A percentile compares a stretch with the other conserved stretches of the same genome.
Conservation (phyloP, 805 yeast genomes). For the Candida taoyuanica region DNA sequence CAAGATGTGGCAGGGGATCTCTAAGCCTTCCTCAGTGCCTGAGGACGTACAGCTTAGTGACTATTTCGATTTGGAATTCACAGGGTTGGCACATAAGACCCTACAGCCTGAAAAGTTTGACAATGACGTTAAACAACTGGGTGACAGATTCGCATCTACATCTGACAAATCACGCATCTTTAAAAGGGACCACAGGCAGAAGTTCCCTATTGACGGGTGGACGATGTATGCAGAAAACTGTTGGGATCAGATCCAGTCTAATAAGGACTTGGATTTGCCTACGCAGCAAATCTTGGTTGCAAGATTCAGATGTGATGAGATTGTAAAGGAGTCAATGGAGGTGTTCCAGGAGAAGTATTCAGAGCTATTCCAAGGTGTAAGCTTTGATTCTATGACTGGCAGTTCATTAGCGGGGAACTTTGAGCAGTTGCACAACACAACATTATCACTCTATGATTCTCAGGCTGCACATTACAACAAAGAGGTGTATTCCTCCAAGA, state of each 20-base stretch:
- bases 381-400: slow-evolving; percentile 18
- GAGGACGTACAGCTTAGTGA: slow-evolving; percentile 52
- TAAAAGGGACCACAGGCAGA: slow-evolving; percentile 70
- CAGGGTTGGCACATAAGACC: slow-evolving; percentile 79
- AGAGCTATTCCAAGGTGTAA: slow-evolving; percentile 6
- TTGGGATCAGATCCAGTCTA: slow-evolving; percentile 91
- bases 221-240: slow-evolving; percentile 81
- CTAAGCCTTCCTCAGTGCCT: slow-evolving; percentile 64
- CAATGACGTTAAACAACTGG: slow-evolving; percentile 55
- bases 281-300: slow-evolving; percentile 96
- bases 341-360: slow-evolving; percentile 19
- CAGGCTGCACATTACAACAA: slow-evolving; percentile 73
- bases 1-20: slow-evolving; percentile 72
- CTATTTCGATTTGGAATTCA: slow-evolving; percentile 81
- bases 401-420: slow-evolving; percentile 39
- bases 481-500: slow-evolving; percentile 62
- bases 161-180: slow-evolving; percentile 38
- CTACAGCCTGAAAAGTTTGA: slow-evolving; percentile 70
- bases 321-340: slow-evolving; percentile 40
- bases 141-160: slow-evolving; percentile 49
- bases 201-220: slow-evolving; percentile 96
- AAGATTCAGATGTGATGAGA: slow-evolving; percentile 90
- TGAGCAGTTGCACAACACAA: slow-evolving; percentile 38
- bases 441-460: slow-evolving; percentile 54
- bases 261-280: slow-evolving; percentile 92